A percentile compares a stretch with the other conserved stretches of the same genome.
Evolutionary conservation across 2,329 filamentous ascomycete genomes (phyloP).

Genomic region (Neopestalotiopsis sp.): DNA sequence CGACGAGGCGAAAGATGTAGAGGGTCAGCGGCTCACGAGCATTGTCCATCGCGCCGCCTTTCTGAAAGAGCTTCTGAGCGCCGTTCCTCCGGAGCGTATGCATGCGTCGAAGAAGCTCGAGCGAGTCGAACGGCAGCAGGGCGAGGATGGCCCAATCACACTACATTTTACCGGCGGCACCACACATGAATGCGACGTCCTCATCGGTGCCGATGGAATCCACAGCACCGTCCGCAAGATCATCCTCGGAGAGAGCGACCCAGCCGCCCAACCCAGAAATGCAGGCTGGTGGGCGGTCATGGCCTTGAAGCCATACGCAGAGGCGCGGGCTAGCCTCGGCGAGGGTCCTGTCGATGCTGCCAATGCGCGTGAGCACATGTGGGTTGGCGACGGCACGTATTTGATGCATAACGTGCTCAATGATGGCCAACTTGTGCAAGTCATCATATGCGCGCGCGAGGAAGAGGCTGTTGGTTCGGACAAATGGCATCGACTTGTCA

Average conservation of each 20-base stretch:
- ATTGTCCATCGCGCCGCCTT: slow-evolving; percentile 26
- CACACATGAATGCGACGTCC: slow-evolving; percentile 20
- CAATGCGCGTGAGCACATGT: slow-evolving; percentile 29
- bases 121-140: not conserved
- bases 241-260: slow-evolving; percentile 20
- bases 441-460: slow-evolving; percentile 25
- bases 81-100: slow-evolving; percentile 21
- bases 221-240: slow-evolving; percentile 13
- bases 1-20: slow-evolving; percentile 18
- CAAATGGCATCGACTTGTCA: slow-evolving; percentile 25
- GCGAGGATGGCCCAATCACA: not conserved
- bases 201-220: slow-evolving; percentile 20
- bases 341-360: slow-evolving; percentile 21
- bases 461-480: slow-evolving; percentile 19
- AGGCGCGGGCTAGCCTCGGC: slow-evolving; percentile 26
- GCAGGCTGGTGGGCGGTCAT: slow-evolving; percentile 27
- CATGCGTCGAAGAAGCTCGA: slow-evolving; percentile 20
- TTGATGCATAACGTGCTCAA: slow-evolving; percentile 26
- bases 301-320: slow-evolving; percentile 25
- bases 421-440: slow-evolving; percentile 26
- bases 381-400: slow-evolving; percentile 24
- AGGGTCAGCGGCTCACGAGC: slow-evolving; percentile 17
- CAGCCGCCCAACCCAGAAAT: slow-evolving; percentile 26
- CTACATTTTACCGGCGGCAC: not conserved
- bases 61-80: slow-evolving; percentile 24